These are phyloP conservation scores for Shiraia bambusicola DNA, from an alignment of 2,329 filamentous ascomycete genomes.

Conservation along the genomic window DNA sequence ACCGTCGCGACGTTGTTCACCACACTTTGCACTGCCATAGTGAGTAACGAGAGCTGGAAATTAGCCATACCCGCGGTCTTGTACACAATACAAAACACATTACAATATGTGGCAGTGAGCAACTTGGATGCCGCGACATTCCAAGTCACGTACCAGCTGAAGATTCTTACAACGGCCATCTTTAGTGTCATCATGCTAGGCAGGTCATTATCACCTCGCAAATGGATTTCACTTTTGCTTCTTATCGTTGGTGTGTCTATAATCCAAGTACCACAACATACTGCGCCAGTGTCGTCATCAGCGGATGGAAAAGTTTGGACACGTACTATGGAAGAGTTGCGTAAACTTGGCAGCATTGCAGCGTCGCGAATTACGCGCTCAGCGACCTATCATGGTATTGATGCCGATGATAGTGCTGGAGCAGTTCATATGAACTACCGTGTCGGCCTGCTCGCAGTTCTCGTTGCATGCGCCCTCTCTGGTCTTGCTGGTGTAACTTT, in stretches of 20 bases:
- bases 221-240: constrained; percentile 78
- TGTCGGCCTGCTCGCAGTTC: constrained; percentile 74
- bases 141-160: constrained; percentile 90
- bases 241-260: constrained; percentile 81
- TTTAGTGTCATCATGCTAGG: constrained; percentile 81
- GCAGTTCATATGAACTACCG: constrained; percentile 70
- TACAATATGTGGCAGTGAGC: constrained; percentile 88
- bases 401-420: constrained; percentile 58
- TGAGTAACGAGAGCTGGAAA: constrained; percentile 92
- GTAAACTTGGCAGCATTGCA: constrained; percentile 60
- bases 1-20: constrained; percentile 78
- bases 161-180: constrained; percentile 86
- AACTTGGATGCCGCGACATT: constrained; percentile 93
- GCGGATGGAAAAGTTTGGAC: constrained; percentile 69
- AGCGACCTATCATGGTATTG: constrained; percentile 87
- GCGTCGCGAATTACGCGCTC: constrained; percentile 59
- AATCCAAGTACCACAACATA: constrained; percentile 73
- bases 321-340: constrained; percentile 74
- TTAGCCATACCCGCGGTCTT: constrained; percentile 83
- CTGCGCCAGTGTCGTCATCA: constrained; percentile 53
- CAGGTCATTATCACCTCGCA: constrained; percentile 67
- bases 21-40: constrained; percentile 77
- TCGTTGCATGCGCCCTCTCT: constrained; percentile 76
- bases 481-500: constrained; percentile 85
- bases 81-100: constrained; percentile 89